Base-by-base conservation (phyloP, 768 basidiomycete genomes). In the Trametes cinnabarina region DNA sequence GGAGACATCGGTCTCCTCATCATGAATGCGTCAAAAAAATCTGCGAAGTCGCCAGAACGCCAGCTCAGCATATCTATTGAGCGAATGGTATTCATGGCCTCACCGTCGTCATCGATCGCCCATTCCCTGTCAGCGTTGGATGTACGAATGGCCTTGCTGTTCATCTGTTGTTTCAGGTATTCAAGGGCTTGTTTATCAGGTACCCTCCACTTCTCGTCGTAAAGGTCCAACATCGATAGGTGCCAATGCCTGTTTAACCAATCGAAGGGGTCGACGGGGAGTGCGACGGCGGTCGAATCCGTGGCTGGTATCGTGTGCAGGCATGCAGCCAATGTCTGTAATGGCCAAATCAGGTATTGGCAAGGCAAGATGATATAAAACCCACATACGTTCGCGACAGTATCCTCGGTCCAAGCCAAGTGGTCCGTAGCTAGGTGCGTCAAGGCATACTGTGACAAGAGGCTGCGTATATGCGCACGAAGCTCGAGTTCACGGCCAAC, bases 221-320 rank as follows among this genome's bases (percentile, higher is more conserved):
- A 79, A 12, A 73, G 66, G 12, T 69, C 54, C 19, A 79, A 60
- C 9, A 71, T 61, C 48, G 69, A 46, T 17, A 80, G 55, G 47
- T 65, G 65, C 69, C 76, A 67, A 19, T 73, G 57, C 19, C 67
- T 65, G 28, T 68, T 68, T 17, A 87, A 73, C 12, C 66, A 66
- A 1, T 80, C 76, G 51, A 83, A 79, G 14, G 86, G 84, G 40
- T 87, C 85, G 17, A 72, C 67, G n/a, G 82, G 81, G 14, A 85
- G 71, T 14, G 72, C 65, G 17, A 87, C 73, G 3, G 81, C 80
- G 39, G 74, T 76, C 1, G 80, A 76, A 56, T 87, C 84, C 35
- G 73, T 71, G 39, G 76, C 67, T 1, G 85, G 79, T 14, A 85
- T 72, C 46, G 67, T 64, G 35, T 71, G 64, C 10, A 85, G 71